phyloP scores from a whole-genome alignment of 345 rosid species.

The Sonneratia caseolaris region DNA sequence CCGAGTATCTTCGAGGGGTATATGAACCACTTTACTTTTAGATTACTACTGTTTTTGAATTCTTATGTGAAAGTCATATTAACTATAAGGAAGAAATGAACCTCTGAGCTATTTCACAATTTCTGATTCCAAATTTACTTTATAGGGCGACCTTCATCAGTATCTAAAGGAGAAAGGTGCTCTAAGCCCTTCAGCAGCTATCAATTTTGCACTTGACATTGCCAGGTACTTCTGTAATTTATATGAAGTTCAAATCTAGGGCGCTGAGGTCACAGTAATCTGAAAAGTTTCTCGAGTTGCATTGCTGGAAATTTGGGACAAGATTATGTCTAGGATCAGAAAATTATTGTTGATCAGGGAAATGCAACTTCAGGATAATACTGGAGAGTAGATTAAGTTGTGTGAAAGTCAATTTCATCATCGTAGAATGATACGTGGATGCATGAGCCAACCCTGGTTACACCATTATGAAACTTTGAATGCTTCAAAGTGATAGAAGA shows the following conservation, averaged over 20 bases:
- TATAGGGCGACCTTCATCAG: conserved; percentile 40
- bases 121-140: conserved; percentile 8
- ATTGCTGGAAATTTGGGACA: not conserved
- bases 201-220: conserved; percentile 4
- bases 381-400: not conserved
- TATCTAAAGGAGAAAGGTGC: conserved; percentile 3
- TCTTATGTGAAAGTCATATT: not conserved
- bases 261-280: not conserved
- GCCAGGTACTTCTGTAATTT: not conserved
- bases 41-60: conserved; percentile 3
- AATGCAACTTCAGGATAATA: not conserved
- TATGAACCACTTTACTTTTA: conserved; percentile 6
- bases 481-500: not conserved
- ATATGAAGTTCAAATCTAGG: not conserved
- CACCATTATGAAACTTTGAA: not conserved
- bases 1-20: conserved; percentile 95
- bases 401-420: not conserved
- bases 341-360: not conserved
- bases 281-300: not conserved
- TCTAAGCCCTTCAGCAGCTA: conserved; percentile 1
- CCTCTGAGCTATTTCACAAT: not conserved
- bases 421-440: not conserved
- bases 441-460: not conserved
- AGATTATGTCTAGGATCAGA: not conserved
- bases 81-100: not conserved